phyloP scores from a whole-genome alignment of 441 rosid genomes.

The Viola pubescens region DNA sequence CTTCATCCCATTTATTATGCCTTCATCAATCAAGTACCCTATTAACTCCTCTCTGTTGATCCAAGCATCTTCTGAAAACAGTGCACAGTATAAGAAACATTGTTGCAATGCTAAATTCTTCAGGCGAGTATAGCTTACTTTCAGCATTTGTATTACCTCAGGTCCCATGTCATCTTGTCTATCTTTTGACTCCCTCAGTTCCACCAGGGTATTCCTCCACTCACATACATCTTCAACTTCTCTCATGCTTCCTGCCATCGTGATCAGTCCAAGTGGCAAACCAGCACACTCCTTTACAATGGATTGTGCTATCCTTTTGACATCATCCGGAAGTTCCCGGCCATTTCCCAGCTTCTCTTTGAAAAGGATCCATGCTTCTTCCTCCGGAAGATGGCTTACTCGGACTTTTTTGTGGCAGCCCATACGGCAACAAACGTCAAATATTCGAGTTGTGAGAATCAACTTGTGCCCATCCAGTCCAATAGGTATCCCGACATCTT shows the following conservation, averaged over 20 bases:
- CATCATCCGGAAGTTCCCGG: not conserved
- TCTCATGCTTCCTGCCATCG: not conserved
- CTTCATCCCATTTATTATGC: not conserved
- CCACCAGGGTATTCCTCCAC: not conserved
- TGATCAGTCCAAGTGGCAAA: conserved; percentile 9
- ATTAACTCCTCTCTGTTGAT: not conserved
- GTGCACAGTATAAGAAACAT: conserved; percentile 2
- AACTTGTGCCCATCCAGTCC: not conserved
- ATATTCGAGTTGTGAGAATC: not conserved
- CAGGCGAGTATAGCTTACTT: not conserved
- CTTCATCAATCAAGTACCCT: not conserved
- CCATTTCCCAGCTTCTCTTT: not conserved
- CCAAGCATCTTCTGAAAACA: not conserved
- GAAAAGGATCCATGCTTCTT: not conserved
- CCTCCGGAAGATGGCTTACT: not conserved
- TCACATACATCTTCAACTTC: not conserved
- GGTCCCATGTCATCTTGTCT: not conserved
- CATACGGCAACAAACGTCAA: not conserved
- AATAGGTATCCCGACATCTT: conserved; percentile 16
- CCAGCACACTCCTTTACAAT: not conserved
- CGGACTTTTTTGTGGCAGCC: not conserved
- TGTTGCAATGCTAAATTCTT: not conserved
- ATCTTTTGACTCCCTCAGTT: not conserved
- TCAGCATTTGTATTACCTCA: not conserved
- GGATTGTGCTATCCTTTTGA: not conserved